Evolutionary conservation across 139 green algal species (phyloP).

Genomic region (Volvox africanus): DNA sequence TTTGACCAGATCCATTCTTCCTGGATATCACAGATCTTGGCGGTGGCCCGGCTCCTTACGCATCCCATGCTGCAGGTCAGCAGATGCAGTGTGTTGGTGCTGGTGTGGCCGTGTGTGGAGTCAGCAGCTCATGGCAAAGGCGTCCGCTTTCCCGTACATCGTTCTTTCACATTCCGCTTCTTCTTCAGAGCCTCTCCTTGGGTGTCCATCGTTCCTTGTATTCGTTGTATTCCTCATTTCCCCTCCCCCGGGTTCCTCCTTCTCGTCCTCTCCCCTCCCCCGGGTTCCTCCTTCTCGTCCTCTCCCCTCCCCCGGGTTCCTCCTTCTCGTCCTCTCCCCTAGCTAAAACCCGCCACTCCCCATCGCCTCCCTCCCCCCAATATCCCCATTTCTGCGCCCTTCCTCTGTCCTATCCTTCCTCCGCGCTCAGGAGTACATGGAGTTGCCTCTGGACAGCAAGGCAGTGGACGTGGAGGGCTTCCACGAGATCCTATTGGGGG

Average conservation of each 20-base stretch:
- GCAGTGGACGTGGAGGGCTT: constrained; percentile 58
- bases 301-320: no score
- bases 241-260: no score
- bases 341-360: neutral
- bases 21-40: constrained; percentile 54
- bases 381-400: neutral
- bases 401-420: neutral
- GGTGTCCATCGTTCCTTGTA: no score
- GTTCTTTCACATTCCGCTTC: no score
- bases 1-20: constrained; percentile 48
- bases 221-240: no score
- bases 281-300: no score
- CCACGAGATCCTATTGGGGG: constrained; percentile 65
- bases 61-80: constrained; percentile 63
- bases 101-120: no score
- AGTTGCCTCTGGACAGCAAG: constrained; percentile 54
- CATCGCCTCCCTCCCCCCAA: neutral
- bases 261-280: no score
- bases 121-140: no score
- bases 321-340: neutral
- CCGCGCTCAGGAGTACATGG: constrained; percentile 58
- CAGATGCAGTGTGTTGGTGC: neutral
- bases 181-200: no score
- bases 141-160: no score
- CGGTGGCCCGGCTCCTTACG: constrained; percentile 58